phyloP scores from a whole-genome alignment of 768 basidiomycete genomes.

The Lepiota brunneoincarnata region DNA sequence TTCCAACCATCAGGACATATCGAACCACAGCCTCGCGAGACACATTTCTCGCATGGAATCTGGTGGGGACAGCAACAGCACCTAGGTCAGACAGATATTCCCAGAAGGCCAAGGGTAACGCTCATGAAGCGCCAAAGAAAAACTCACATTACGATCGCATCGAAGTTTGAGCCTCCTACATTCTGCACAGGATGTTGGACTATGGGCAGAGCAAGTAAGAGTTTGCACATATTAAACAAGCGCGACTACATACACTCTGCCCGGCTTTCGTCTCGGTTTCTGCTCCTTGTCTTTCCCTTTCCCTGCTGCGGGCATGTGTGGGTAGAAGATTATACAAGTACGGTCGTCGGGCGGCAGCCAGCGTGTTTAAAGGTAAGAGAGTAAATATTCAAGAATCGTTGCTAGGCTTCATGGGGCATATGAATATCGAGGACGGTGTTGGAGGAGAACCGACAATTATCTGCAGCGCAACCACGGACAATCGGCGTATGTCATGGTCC shows the following conservation, averaged over 20 bases:
- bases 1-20: conserved; percentile 73
- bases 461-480: conserved; percentile 6
- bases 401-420: conserved; percentile 6
- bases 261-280: conserved; percentile 28
- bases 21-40: conserved; percentile 67
- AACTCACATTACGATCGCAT: conserved; percentile 59
- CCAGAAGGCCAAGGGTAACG: conserved; percentile 14
- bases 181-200: conserved; percentile 51
- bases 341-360: neutral
- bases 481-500: conserved; percentile 21
- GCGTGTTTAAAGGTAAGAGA: conserved; percentile 1
- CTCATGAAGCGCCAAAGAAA: neutral
- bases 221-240: neutral
- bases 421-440: conserved; percentile 11
- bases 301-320: conserved; percentile 8
- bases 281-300: conserved; percentile 23
- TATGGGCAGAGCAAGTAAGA: conserved; percentile 37
- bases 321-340: neutral
- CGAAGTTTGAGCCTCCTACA: conserved; percentile 60
- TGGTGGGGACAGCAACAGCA: conserved; percentile 22
- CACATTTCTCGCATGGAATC: conserved; percentile 80
- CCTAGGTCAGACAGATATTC: conserved; percentile 12
- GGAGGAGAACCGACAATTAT: conserved; percentile 15
- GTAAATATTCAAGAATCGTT: neutral
- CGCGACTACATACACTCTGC: conserved; percentile 25